Evolutionary conservation across 2,329 filamentous ascomycete species (phyloP).

Genomic region (Aspergillus aculeatus): DNA sequence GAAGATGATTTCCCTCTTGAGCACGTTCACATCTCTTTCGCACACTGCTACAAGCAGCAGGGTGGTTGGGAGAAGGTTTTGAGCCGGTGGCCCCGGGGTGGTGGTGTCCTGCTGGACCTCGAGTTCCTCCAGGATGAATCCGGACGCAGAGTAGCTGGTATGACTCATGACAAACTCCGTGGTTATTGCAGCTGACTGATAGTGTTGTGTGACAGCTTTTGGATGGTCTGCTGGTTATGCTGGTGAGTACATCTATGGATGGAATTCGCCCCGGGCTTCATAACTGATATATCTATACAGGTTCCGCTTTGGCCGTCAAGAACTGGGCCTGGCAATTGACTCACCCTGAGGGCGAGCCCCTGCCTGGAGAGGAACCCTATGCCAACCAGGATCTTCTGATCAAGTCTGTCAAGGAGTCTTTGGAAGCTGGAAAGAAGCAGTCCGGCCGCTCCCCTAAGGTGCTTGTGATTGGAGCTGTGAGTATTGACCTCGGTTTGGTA

Average conservation of each 20-base stretch:
- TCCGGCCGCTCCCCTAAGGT: constrained; percentile 68
- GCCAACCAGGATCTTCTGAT: constrained; percentile 74
- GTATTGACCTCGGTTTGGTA: constrained; percentile 16
- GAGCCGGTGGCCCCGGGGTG: constrained; percentile 73
- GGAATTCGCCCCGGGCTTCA: neutral
- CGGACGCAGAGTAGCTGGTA: constrained; percentile 56
- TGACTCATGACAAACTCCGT: constrained; percentile 5
- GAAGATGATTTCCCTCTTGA: constrained; percentile 68
- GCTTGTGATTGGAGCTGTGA: constrained; percentile 75
- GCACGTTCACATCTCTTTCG: constrained; percentile 71
- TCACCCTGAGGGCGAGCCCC: constrained; percentile 63
- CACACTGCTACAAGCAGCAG: constrained; percentile 75
- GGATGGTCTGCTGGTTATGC: constrained; percentile 74
- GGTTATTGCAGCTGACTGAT: constrained; percentile 7
- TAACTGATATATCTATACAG: constrained; percentile 29
- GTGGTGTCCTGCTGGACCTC: constrained; percentile 76
- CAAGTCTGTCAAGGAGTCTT: constrained; percentile 67
- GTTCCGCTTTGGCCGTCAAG: constrained; percentile 71
- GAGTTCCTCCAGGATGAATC: constrained; percentile 78
- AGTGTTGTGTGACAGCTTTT: constrained; percentile 33
- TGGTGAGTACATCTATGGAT: constrained; percentile 26
- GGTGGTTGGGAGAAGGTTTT: constrained; percentile 76
- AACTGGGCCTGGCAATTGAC: constrained; percentile 81
- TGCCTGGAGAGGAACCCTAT: constrained; percentile 59
- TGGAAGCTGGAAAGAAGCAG: constrained; percentile 66